Percentiles rank a stretch among this genome's conserved stretches.
phyloP scores from a whole-genome alignment of 2,329 filamentous ascomycete species.

The Cryphonectria japonica region DNA sequence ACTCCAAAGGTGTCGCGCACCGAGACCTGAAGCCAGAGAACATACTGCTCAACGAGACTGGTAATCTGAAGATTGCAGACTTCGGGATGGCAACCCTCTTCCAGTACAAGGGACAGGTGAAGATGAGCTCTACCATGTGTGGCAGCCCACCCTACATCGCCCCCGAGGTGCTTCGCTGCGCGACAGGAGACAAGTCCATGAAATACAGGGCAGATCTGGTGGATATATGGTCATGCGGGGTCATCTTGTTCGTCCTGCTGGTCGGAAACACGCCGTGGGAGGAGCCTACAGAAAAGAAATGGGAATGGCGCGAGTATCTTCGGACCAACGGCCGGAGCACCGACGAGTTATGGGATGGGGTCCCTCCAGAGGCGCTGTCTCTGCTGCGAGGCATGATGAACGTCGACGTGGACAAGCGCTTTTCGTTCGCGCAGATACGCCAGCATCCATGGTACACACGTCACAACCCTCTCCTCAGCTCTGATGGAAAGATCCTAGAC shows the following conservation, averaged over 20 bases:
- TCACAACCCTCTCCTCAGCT: conserved; percentile 73
- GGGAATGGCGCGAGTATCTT: conserved; percentile 89
- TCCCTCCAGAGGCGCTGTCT: conserved; percentile 76
- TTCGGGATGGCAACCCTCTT: conserved; percentile 96
- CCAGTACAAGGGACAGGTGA: conserved; percentile 81
- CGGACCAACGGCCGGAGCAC: conserved; percentile 77
- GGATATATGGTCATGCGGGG: conserved; percentile 96
- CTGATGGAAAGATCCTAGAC: conserved; percentile 76
- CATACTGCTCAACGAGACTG: conserved; percentile 82
- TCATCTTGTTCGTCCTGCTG: conserved; percentile 94
- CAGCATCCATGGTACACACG: conserved; percentile 95
- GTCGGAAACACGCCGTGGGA: conserved; percentile 99
- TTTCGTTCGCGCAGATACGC: conserved; percentile 83
- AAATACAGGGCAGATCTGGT: conserved; percentile 79
- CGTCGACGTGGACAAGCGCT: conserved; percentile 73
- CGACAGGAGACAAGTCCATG: conserved; percentile 49
- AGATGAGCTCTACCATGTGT: conserved; percentile 86
- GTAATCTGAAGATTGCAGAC: conserved; percentile 91
- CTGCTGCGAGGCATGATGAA: conserved; percentile 93
- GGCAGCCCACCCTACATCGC: conserved; percentile 97
- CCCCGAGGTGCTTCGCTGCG: conserved; percentile 77
- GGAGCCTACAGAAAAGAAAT: conserved; percentile 81
- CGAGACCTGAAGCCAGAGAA: conserved; percentile 94
- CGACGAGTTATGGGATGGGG: conserved; percentile 82
- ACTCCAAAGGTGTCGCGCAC: conserved; percentile 93